phyloP scores from a whole-genome alignment of 192 early-diverging fungal genomes.

The Backusella westeae region DNA sequence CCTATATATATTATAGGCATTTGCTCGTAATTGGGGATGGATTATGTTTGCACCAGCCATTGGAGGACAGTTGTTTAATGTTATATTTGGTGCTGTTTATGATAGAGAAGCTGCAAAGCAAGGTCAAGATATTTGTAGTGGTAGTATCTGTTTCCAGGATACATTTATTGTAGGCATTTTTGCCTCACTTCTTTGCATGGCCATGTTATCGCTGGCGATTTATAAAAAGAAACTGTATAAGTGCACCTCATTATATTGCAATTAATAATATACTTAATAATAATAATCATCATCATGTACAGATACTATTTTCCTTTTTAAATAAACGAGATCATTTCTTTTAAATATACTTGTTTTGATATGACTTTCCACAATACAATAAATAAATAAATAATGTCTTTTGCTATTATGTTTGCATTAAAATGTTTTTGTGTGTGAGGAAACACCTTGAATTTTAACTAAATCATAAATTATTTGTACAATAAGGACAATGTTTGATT shows the following conservation, averaged over 20 bases:
- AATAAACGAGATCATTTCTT: not conserved
- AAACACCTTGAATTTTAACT: too few species aligned
- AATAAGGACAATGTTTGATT: not conserved
- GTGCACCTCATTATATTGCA: not conserved
- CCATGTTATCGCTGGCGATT: slow-evolving; percentile 15
- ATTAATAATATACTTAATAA: not conserved
- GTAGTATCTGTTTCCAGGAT: slow-evolving; percentile 4
- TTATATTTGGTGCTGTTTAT: slow-evolving; percentile 27
- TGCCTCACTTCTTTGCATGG: not conserved
- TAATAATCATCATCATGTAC: not conserved
- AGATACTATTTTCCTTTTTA: not conserved
- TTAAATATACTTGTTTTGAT: not conserved
- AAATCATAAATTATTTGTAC: too few species aligned
- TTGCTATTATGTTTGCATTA: too few species aligned
- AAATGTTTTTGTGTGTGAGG: too few species aligned
- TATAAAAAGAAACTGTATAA: slow-evolving; percentile 4
- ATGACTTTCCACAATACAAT: too few species aligned
- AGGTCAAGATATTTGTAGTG: slow-evolving; percentile 6
- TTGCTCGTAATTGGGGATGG: slow-evolving; percentile 31
- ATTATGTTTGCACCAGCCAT: slow-evolving; percentile 28
- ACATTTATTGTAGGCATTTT: slow-evolving; percentile 20
- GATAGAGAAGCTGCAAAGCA: slow-evolving; percentile 11
- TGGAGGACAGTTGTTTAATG: slow-evolving; percentile 26
- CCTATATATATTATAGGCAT: slow-evolving; percentile 10
- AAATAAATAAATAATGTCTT: too few species aligned